A percentile compares a stretch with the other conserved stretches of the same genome.
phyloP scores from a whole-genome alignment of 495 filamentous ascomycete species.

The Penicillium paradoxum region DNA sequence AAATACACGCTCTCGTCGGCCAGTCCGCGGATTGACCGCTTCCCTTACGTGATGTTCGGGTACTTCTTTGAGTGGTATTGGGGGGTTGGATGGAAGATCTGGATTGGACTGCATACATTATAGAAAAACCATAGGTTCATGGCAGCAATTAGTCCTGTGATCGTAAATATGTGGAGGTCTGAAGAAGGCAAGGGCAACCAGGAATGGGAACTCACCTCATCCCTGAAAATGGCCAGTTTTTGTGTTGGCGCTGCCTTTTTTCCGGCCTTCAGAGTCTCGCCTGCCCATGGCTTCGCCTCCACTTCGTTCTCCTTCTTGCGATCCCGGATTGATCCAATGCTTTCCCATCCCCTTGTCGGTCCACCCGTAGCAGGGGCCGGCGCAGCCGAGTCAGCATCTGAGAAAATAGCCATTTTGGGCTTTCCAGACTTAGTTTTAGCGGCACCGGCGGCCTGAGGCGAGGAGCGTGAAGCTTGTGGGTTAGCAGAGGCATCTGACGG shows the following conservation, averaged over 20 bases:
- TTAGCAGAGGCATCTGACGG: conserved; percentile 44
- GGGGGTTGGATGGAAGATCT: conserved; percentile 38
- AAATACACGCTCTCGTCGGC: conserved; percentile 77
- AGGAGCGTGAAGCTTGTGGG: conserved; percentile 57
- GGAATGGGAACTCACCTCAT: conserved; percentile 69
- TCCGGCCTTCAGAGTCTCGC: conserved; percentile 82
- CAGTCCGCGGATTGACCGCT: conserved; percentile 70
- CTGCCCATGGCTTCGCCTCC: conserved; percentile 85
- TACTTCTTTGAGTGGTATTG: conserved; percentile 30
- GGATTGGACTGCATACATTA: conserved; percentile 56
- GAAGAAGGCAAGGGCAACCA: conserved; percentile 27
- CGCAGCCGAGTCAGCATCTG: conserved; percentile 54
- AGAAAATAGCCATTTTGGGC: conserved; percentile 89
- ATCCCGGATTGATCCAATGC: conserved; percentile 76
- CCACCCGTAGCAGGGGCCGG: conserved; percentile 41
- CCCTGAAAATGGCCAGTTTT: conserved; percentile 92
- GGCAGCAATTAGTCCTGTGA: conserved; percentile 91
- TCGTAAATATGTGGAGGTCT: conserved; percentile 75
- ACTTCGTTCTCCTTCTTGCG: conserved; percentile 90
- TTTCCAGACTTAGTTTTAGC: conserved; percentile 58
- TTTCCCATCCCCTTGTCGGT: conserved; percentile 78
- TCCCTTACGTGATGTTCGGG: conserved; percentile 59
- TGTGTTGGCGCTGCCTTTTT: conserved; percentile 68
- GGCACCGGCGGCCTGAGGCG: conserved; percentile 39
- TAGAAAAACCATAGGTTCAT: conserved; percentile 52